A percentile compares a stretch with the other conserved stretches of the same genome.
Conservation (phyloP, 176 grass and related monocot species). For the Oryza australiensis region DNA sequence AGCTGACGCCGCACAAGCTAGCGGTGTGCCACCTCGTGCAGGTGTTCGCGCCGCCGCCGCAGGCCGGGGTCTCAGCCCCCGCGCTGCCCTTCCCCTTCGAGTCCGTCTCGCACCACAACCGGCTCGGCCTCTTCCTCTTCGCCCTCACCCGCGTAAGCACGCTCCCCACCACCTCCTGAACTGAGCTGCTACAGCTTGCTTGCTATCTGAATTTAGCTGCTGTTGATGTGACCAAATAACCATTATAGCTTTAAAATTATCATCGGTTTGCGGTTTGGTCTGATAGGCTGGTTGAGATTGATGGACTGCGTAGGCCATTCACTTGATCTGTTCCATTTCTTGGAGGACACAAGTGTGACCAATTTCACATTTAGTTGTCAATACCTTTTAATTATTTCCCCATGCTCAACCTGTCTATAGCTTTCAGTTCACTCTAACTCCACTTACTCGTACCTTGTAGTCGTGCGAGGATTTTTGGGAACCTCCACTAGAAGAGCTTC, state of each 20-base stretch:
- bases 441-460: constrained; percentile 43
- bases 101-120: constrained; percentile 68
- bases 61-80: constrained; percentile 13
- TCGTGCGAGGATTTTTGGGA: constrained; percentile 83
- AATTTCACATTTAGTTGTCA: not conserved
- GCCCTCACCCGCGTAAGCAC: constrained; percentile 60
- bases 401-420: not conserved
- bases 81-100: constrained; percentile 61
- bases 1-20: constrained; percentile 86
- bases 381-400: not conserved
- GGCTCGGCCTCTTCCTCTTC: constrained; percentile 88
- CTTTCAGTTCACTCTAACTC: not conserved
- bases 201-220: not conserved
- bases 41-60: constrained; percentile 69
- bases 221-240: not conserved
- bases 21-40: constrained; percentile 83
- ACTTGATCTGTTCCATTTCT: not conserved
- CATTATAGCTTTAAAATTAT: not conserved
- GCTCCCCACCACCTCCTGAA: not conserved
- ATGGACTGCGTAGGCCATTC: not conserved
- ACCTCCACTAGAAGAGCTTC: constrained; percentile 69
- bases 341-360: not conserved
- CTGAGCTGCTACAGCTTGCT: not conserved
- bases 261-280: not conserved
- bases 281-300: not conserved